Evolutionary conservation across 345 rosid genomes (phyloP).

Genomic region (Microthlaspi erraticum): DNA sequence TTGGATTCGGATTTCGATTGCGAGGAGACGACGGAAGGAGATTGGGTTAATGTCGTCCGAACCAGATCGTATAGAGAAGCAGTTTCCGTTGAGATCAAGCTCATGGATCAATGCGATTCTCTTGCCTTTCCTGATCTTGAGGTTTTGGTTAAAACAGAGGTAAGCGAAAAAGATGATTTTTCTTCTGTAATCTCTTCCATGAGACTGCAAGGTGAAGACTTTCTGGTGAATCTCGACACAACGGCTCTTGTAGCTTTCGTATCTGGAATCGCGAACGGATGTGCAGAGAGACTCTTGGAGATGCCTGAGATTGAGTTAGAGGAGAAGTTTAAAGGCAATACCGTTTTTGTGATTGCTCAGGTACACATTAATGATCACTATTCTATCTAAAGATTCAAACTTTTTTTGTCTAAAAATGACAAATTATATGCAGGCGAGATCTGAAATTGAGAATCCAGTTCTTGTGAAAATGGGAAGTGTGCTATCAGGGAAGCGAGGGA

Average conservation of each 20-base stretch:
- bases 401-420: background rate
- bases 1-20: constrained; percentile 43
- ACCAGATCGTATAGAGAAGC: constrained; percentile 54
- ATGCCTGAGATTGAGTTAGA: constrained; percentile 54
- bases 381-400: background rate
- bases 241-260: constrained; percentile 87
- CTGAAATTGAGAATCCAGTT: constrained; percentile 67
- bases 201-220: constrained; percentile 45
- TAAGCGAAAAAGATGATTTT: constrained; percentile 42
- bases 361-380: constrained; percentile 40
- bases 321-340: constrained; percentile 77
- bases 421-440: constrained; percentile 52
- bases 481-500: constrained; percentile 60
- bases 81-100: constrained; percentile 61
- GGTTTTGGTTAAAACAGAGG: constrained; percentile 35
- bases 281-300: constrained; percentile 59
- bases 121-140: constrained; percentile 30
- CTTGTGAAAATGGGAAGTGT: constrained; percentile 52
- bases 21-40: constrained; percentile 58
- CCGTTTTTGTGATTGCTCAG: constrained; percentile 79
- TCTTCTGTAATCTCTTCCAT: constrained; percentile 53
- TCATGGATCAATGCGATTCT: constrained; percentile 42
- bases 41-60: constrained; percentile 66
- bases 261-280: constrained; percentile 86
- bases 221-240: constrained; percentile 72